Base-by-base conservation (phyloP, 768 basidiomycete species). In the Scleroderma citrinum region DNA sequence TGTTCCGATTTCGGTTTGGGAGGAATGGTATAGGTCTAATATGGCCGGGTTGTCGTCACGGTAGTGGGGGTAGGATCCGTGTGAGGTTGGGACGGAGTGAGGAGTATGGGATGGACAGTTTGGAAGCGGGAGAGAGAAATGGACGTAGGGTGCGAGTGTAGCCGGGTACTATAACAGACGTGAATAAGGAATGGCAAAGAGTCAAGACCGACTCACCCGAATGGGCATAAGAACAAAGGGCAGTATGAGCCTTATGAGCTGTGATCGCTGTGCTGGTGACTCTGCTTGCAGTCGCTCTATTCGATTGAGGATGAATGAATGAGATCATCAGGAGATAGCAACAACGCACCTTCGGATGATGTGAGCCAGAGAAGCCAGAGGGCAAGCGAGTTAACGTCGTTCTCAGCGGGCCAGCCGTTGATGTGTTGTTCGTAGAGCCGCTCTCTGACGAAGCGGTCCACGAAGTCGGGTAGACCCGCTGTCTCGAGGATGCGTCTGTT, bases 321-420 rank as follows among this genome's bases (percentile, higher is more conserved):
- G 10, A 59, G 4, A 55, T 78, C 73, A n/a, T 7, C 19, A 49
- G 5, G 13, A 16, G 3, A 31, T 47, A 46, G 19, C 37, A 42
- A 34, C 2, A 34, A 67, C 76, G 43, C 36, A 81, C 81, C 67
- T 56, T 69, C 59, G 5, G 78, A 75, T 11, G 73, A 76, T 29
- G 77, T 74, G 56, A 82, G 70, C 85, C 85, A 87, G 46, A 80
- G 62, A 1, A 84, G 46, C 81, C 83, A 86, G 14, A 87, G 51
- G 0, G 77, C 80, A 44, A 80, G 75, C 0, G 80, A 65, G 50
- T 76, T 79, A 23, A 67, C 40, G 4, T 67, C 58, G 44, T 59
- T 77, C 32, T 84, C 82, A 1, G 64, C 56, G 0, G 83, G 82
- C 83, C 85, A 85, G 2, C 80, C 81, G 37, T 74, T 58, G 50